Evolutionary conservation across 768 basidiomycete genomes (phyloP).

Genomic region (Mycena polygramma): DNA sequence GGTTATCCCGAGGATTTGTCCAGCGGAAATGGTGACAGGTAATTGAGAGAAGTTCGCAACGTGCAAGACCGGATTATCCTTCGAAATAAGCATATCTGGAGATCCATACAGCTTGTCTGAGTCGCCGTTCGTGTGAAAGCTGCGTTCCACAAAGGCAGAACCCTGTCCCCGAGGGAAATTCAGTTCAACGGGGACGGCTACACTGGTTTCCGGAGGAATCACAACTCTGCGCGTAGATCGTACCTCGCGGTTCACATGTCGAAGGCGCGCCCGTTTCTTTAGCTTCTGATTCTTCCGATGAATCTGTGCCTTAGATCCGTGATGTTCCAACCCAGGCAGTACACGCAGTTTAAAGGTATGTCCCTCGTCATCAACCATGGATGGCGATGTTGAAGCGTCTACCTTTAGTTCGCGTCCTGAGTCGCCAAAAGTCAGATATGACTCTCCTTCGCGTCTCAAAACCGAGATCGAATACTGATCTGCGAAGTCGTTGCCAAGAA

Average conservation of each 20-base stretch:
- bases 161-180: neutral
- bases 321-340: neutral
- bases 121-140: constrained; percentile 16
- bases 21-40: constrained; percentile 19
- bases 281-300: constrained; percentile 18
- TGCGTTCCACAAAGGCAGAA: constrained; percentile 31
- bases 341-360: too few species aligned
- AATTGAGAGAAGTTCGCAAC: constrained; percentile 7
- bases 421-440: constrained; percentile 4
- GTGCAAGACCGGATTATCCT: neutral
- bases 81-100: constrained; percentile 32
- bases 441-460: constrained; percentile 29
- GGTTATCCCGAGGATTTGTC: constrained; percentile 27
- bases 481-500: constrained; percentile 49
- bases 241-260: neutral
- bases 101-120: constrained; percentile 22
- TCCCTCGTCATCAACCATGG: constrained; percentile 5
- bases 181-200: constrained; percentile 16
- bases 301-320: neutral
- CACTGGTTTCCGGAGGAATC: constrained; percentile 33
- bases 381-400: neutral
- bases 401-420: constrained; percentile 12
- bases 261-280: too few species aligned
- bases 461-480: constrained; percentile 50
- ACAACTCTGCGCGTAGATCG: constrained; percentile 4